These are phyloP conservation scores for Dactylonectria macrodidyma DNA, from an alignment of 2,329 filamentous ascomycete genomes.

Conservation along the genomic window DNA sequence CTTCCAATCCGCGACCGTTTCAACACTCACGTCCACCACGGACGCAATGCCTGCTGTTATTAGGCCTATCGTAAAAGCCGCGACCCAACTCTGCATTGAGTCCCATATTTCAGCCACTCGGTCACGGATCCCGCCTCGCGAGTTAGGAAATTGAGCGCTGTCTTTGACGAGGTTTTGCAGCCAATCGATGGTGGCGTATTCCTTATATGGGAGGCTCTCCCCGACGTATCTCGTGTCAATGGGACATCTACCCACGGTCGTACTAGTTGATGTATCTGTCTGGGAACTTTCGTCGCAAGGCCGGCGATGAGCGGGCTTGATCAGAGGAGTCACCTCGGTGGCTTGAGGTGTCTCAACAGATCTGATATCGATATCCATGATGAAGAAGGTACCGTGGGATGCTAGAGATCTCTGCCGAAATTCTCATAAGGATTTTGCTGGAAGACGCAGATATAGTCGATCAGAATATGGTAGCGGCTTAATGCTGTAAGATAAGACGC, in stretches of 20 bases:
- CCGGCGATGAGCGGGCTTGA: not conserved
- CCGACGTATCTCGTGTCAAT: not conserved
- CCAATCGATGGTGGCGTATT: constrained; percentile 76
- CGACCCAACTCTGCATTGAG: constrained; percentile 30
- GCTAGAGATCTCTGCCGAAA: too few species aligned
- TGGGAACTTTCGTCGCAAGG: not conserved
- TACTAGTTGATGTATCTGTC: not conserved
- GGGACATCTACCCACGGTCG: not conserved
- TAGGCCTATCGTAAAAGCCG: constrained; percentile 32
- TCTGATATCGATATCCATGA: too few species aligned
- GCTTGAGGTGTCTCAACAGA: not conserved
- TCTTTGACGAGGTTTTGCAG: constrained; percentile 67
- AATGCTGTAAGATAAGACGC: too few species aligned
- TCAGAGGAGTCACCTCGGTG: constrained; percentile 18
- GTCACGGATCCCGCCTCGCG: constrained; percentile 9
- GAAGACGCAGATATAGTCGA: too few species aligned
- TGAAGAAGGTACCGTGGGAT: too few species aligned
- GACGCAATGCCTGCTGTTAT: constrained; percentile 29
- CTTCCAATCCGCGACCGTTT: constrained; percentile 34
- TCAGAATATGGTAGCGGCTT: too few species aligned
- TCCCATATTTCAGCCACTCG: constrained; percentile 17
- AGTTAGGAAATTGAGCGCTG: not conserved
- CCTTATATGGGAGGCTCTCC: constrained; percentile 61
- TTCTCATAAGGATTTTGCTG: too few species aligned
- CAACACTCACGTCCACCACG: constrained; percentile 34